Percentiles rank a stretch among this genome's conserved stretches.
phyloP scores from a whole-genome alignment of 352 stramenopile genomes.

The Globisporangium irregulare region DNA sequence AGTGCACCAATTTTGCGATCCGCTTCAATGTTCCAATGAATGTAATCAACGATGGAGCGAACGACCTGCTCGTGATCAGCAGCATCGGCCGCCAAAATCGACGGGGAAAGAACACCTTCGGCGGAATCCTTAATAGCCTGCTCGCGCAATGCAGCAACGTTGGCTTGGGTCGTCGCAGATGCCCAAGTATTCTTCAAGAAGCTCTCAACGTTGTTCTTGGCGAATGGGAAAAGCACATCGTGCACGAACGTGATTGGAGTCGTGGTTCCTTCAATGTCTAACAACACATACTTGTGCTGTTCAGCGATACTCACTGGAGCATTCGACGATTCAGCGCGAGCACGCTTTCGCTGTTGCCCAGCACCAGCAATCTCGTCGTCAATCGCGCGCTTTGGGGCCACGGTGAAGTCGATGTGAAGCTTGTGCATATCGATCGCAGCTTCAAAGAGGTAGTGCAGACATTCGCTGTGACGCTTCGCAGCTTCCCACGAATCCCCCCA shows the following conservation, averaged over 20 bases:
- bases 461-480: slow-evolving; percentile 96
- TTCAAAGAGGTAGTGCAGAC: slow-evolving; percentile 96
- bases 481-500: slow-evolving; percentile 96
- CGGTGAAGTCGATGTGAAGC: slow-evolving; percentile 74
- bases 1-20: slow-evolving; percentile 87
- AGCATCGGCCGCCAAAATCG: slow-evolving; percentile 20
- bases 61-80: slow-evolving; percentile 28
- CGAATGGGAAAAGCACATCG: slow-evolving; percentile 93
- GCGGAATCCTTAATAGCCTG: slow-evolving; percentile 42
- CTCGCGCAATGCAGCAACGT: slow-evolving; percentile 42
- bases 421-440: slow-evolving; percentile 88
- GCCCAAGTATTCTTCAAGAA: slow-evolving; percentile 63
- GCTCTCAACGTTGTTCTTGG: slow-evolving; percentile 51
- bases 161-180: slow-evolving; percentile 39
- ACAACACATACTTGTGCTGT: slow-evolving; percentile 89
- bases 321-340: slow-evolving; percentile 22
- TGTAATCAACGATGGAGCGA: slow-evolving; percentile 40
- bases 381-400: slow-evolving; percentile 23
- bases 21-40: slow-evolving; percentile 67
- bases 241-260: slow-evolving; percentile 96
- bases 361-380: slow-evolving; percentile 44
- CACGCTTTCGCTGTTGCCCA: slow-evolving; percentile 40
- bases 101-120: slow-evolving; percentile 28
- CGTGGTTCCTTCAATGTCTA: slow-evolving; percentile 96
- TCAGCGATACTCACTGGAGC: slow-evolving; percentile 43